Base-by-base conservation (phyloP, 129 eudicot species). In the Ambrosia trifida region DNA sequence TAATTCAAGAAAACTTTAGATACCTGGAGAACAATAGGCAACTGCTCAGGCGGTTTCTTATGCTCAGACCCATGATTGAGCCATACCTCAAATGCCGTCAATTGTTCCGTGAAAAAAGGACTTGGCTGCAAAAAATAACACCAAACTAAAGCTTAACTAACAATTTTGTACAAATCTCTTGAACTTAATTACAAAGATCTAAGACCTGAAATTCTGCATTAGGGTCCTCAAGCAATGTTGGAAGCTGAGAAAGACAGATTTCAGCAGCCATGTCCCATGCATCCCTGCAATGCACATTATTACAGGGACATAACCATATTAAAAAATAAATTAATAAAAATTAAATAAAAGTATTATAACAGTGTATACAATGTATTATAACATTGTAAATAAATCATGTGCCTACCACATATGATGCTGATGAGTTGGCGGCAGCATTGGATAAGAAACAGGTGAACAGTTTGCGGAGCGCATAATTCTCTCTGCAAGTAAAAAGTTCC, bases 211-310 rank as follows among this genome's bases (percentile, higher is more conserved):
- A 90, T 76, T 94, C 97, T 14, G 91, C 94, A 83, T 64, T 90
- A 60, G 97, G 97, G 69, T 94, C 96, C 65, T 84, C 87, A 20
- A 94, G 81, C 61, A 94, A 79, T 36, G 91, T 72, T 44, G 97
- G 97, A 74, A 94, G 97, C 86, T 87, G 97, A 70, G 91, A 86
- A 81, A 94, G 97, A 66, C 99, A 94, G 47, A 90, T 89, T 81
- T 94, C 99, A 57, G 97, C 97, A 69, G 99, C 99, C 97, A 94
- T 94, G 80, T 94, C 99, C 99, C 99, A 94, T 47, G 97, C 99
- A 79, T 94, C 96, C 99, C 99, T 94, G 74, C n/a, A 64, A 64
- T n/a, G 73, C 20, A 70, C 4, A 54, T 43, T 17, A 49, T 58
- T 61, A 64, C 53, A 74, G 4, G 16, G 35, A 73, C 68, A 47